Conservation (phyloP, 208 protist species). For the Angomonas deanei region DNA sequence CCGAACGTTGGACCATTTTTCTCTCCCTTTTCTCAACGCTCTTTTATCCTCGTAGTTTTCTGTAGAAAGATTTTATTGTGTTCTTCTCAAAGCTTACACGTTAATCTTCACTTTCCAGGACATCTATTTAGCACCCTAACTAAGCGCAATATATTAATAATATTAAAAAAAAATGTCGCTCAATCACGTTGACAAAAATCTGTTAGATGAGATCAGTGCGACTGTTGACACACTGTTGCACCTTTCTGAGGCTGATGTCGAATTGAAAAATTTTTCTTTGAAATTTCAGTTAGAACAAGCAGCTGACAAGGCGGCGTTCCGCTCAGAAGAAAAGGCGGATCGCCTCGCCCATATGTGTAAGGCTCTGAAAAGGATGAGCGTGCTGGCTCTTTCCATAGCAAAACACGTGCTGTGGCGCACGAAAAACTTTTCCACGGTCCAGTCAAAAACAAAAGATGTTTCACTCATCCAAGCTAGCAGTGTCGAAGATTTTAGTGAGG, state of each 20-base stretch:
- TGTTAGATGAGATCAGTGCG: slow-evolving; percentile 41
- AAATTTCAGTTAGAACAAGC: slow-evolving; percentile 85
- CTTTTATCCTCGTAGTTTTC: too few species aligned
- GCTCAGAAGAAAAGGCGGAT: slow-evolving; percentile 32
- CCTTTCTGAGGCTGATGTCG: slow-evolving; percentile 48
- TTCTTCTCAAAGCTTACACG: neutral
- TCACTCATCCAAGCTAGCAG: slow-evolving; percentile 51
- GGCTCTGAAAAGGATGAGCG: slow-evolving; percentile 62
- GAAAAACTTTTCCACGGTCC: slow-evolving; percentile 4
- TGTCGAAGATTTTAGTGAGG: slow-evolving; percentile 75
- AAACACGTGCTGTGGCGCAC: slow-evolving; percentile 40
- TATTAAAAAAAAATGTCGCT: neutral
- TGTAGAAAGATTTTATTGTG: too few species aligned
- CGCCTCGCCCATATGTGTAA: slow-evolving; percentile 50
- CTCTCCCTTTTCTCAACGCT: too few species aligned
- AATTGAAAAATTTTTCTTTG: slow-evolving; percentile 46
- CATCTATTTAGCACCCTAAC: neutral
- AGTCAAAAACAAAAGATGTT: neutral
- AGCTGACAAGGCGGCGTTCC: slow-evolving; percentile 63
- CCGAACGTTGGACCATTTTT: too few species aligned
- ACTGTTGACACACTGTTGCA: slow-evolving; percentile 59
- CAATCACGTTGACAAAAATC: slow-evolving; percentile 27
- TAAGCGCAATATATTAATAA: neutral
- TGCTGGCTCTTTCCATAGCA: slow-evolving; percentile 52
- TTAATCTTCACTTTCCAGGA: neutral